Base-by-base conservation (phyloP, 805 yeast species). In the Lipomyces spencermartinsiae region DNA sequence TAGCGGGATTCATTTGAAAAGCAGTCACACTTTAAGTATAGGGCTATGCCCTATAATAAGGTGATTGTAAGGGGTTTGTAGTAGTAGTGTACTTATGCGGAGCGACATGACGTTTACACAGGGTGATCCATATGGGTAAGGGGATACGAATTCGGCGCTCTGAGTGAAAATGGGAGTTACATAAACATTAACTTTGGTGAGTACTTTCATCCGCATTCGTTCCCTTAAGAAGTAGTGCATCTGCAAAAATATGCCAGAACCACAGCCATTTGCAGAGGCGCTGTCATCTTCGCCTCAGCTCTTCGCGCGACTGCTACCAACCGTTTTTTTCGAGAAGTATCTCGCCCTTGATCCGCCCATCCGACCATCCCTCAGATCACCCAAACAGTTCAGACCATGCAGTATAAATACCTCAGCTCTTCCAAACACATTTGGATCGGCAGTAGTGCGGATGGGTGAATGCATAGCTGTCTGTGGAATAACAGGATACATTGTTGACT, bases 391-490 rank as follows among this genome's bases (percentile, higher is more conserved):
- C 60, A 64, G 72, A 37, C 12, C 31, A 12, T 31, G 58, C 46
- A 53, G 59, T 1, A 63, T 69, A 56, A 60, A 66, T 64, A 56
- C 68, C 14, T 46, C 63, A n/a, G 62, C 72, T 7, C 56, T 69
- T 2, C 63, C 67, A 4, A 57, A 58, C 63, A 62, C 71, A 14
- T 51, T 67, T 49, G 72, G 72, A 16, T 69, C 72, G 29, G 68
- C 72, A 5, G 68, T 69, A 34, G 72, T 67, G 12, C 61, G 72
- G n/a, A 35, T 69, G 16, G 72, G 72, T 33, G 61, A 64, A 31
- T 39, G 62, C 49, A 51, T 64, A 29, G 72, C 70, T 46, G 64
- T 67, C 14, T 69, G 72, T 58, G 72, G 72, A 14, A 69, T 69
- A 29, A 62, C 72, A 8, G 68, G 62, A 12, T 67, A 57, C 25